phyloP scores from a whole-genome alignment of 192 early-diverging fungal species.

The Umbelopsis sp. region DNA sequence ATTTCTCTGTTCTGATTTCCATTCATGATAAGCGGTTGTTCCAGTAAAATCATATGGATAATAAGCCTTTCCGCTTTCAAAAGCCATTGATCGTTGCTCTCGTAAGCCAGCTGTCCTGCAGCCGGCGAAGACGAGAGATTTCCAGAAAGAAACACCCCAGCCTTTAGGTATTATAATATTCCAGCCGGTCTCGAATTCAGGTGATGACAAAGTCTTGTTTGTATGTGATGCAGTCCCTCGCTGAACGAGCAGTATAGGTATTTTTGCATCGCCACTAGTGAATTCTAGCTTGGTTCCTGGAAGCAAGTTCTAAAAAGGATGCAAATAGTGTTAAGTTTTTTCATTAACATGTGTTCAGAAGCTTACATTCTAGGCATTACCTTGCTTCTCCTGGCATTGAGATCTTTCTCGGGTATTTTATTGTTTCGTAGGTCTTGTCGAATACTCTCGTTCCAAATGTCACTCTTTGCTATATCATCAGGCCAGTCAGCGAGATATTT shows the following conservation, averaged over 20 bases:
- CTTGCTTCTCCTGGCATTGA: slow-evolving; percentile 54
- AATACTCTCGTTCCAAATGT: slow-evolving; percentile 60
- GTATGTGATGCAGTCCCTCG: slow-evolving; percentile 51
- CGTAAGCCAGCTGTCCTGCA: slow-evolving; percentile 77
- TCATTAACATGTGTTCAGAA: neutral
- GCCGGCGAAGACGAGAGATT: slow-evolving; percentile 86
- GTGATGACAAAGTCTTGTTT: slow-evolving; percentile 34
- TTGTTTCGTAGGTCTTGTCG: slow-evolving; percentile 45
- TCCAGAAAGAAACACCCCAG: slow-evolving; percentile 89
- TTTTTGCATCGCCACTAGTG: slow-evolving; percentile 55
- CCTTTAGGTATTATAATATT: slow-evolving; percentile 78
- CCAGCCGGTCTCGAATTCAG: slow-evolving; percentile 63
- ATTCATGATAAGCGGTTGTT: slow-evolving; percentile 64
- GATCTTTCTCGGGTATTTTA: slow-evolving; percentile 53
- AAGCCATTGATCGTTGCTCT: slow-evolving; percentile 71
- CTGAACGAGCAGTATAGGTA: slow-evolving; percentile 86
- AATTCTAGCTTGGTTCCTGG: slow-evolving; percentile 71
- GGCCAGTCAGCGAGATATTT: slow-evolving; percentile 64
- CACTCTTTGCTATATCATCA: slow-evolving; percentile 42
- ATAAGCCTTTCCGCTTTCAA: slow-evolving; percentile 73
- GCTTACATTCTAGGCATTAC: slow-evolving; percentile 25
- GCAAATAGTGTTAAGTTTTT: neutral
- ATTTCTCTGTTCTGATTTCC: slow-evolving; percentile 31
- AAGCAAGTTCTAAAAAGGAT: slow-evolving; percentile 52
- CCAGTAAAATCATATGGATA: slow-evolving; percentile 90